Conservation (phyloP, 345 rosid genomes). For the Carallia pectinifolia region DNA sequence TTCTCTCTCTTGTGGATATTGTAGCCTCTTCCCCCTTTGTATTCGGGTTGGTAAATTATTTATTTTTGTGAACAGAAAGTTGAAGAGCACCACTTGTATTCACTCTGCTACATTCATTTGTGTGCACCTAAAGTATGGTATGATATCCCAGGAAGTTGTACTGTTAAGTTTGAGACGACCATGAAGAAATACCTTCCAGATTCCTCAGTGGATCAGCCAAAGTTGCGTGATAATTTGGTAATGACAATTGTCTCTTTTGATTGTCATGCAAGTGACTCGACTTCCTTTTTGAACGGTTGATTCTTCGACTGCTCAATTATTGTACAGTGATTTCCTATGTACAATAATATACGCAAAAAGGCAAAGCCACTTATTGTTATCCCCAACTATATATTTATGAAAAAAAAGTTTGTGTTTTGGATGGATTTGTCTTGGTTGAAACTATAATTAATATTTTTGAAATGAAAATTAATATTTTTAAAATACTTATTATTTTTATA, state of each 20-base stretch:
- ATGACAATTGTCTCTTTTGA: conserved; percentile 4
- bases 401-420: too few relatives aligned
- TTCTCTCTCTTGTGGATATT: conserved; percentile 8
- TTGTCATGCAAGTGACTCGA: conserved; percentile 9
- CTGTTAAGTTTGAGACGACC: conserved; percentile 36
- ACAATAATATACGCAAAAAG: neutral
- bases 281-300: neutral
- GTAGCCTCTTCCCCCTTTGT: neutral
- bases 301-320: neutral
- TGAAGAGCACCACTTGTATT: conserved; percentile 63
- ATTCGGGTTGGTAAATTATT: conserved; percentile 11
- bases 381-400: conserved; percentile 27
- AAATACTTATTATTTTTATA: too few relatives aligned
- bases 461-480: too few relatives aligned
- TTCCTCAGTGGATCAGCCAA: conserved; percentile 26
- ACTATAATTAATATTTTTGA: too few relatives aligned
- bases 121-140: conserved; percentile 75
- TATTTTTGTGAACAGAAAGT: conserved; percentile 49
- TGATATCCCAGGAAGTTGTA: conserved; percentile 46
- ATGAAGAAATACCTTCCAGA: conserved; percentile 37
- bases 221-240: conserved; percentile 31
- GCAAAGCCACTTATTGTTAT: conserved; percentile 24
- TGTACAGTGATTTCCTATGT: conserved; percentile 1
- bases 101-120: conserved; percentile 57
- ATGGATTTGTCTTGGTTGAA: too few relatives aligned